A percentile compares a stretch with the other conserved stretches of the same genome.
phyloP scores from a whole-genome alignment of 306 rosid genomes.

The Begonia masoniana region DNA sequence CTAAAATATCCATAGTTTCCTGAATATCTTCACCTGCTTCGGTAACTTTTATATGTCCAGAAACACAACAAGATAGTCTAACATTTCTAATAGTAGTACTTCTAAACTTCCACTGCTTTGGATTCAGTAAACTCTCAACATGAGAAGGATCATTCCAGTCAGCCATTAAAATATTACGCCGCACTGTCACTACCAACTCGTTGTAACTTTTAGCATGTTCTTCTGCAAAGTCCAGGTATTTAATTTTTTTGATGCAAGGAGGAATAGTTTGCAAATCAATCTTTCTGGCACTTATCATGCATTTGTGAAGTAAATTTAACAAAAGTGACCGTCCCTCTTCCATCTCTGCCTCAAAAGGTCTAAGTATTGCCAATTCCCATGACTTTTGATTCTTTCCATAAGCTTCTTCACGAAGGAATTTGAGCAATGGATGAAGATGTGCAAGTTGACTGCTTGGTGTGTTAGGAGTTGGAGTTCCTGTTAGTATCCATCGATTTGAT shows the following conservation, averaged over 20 bases:
- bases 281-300: slow-evolving; percentile 93
- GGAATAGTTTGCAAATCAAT: slow-evolving; percentile 67
- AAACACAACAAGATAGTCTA: slow-evolving; percentile 90
- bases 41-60: slow-evolving; percentile 93
- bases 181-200: slow-evolving; percentile 80
- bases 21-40: slow-evolving; percentile 97
- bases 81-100: slow-evolving; percentile 63
- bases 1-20: slow-evolving; percentile 89
- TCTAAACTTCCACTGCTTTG: slow-evolving; percentile 85
- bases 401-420: slow-evolving; percentile 91
- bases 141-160: slow-evolving; percentile 98
- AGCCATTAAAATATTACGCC: slow-evolving; percentile 89
- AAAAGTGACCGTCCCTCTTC: slow-evolving; percentile 85
- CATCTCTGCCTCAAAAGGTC: slow-evolving; percentile 96
- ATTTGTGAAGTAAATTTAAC: slow-evolving; percentile 62
- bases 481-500: slow-evolving; percentile 90
- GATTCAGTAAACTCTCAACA: slow-evolving; percentile 87
- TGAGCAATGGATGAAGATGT: slow-evolving; percentile 87
- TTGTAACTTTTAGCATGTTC: slow-evolving; percentile 88
- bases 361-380: slow-evolving; percentile 91
- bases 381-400: slow-evolving; percentile 81
- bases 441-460: slow-evolving; percentile 88
- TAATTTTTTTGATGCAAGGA: slow-evolving; percentile 71
- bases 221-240: slow-evolving; percentile 56
- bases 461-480: slow-evolving; percentile 98